Evolutionary conservation across 2,329 filamentous ascomycete genomes (phyloP).

Genomic region (Hypoxylon sp.): DNA sequence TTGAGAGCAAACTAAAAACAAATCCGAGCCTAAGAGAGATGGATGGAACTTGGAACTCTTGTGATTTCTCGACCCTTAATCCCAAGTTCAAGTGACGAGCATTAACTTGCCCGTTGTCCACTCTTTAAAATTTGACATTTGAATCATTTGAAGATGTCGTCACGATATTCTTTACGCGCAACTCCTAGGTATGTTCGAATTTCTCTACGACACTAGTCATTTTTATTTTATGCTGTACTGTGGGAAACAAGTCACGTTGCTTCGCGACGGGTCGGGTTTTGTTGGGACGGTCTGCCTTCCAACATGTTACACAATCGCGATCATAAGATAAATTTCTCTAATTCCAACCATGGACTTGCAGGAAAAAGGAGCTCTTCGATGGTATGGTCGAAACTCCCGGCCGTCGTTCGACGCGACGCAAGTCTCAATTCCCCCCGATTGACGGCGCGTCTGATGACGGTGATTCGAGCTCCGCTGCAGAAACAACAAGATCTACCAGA

Average conservation of each 20-base stretch:
- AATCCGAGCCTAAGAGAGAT: constrained; percentile 28
- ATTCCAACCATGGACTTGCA: constrained; percentile 50
- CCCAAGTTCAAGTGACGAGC: constrained; percentile 42
- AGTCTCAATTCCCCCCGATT: constrained; percentile 61
- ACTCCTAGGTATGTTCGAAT: constrained; percentile 49
- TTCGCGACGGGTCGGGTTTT: constrained; percentile 2
- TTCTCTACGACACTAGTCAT: background rate
- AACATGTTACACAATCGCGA: constrained; percentile 7
- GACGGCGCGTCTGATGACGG: constrained; percentile 64
- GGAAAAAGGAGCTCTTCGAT: constrained; percentile 73
- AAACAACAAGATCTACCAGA: constrained; percentile 55
- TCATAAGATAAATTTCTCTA: constrained; percentile 7
- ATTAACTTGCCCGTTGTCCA: constrained; percentile 49
- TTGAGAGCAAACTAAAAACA: constrained; percentile 25
- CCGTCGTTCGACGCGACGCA: constrained; percentile 65
- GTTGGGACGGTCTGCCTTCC: background rate
- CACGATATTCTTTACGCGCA: constrained; percentile 49
- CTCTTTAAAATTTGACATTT: constrained; percentile 40
- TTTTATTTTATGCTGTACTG: constrained; percentile 16
- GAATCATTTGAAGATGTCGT: constrained; percentile 45
- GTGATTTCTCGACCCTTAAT: constrained; percentile 15
- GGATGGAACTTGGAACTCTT: constrained; percentile 12
- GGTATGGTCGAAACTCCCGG: constrained; percentile 73
- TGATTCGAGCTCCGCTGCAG: constrained; percentile 65
- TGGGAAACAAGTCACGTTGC: background rate